Evolutionary conservation across 176 grass and related monocot species (phyloP), one percentile per base, ranked within the genome.

Genomic region (Tillandsia leiboldiana): DNA sequence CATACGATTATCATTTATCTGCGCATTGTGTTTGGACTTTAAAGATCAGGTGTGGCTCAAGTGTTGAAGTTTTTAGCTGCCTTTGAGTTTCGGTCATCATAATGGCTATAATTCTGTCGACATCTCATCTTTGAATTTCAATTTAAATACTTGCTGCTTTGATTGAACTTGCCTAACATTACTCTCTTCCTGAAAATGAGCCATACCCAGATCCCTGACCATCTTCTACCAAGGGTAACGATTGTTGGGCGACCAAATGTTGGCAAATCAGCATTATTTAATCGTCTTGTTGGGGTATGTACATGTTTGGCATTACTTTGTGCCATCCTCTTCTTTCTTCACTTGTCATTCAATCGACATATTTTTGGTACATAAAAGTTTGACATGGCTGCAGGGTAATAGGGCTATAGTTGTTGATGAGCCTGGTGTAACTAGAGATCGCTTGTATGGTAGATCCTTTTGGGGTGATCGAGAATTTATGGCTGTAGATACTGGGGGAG

Each of bases 221-320:
- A 64, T 83, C 79, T 79, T 85, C 88, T 96, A 77, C 88, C 93
- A 3, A 92, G 77, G 53, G 86, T 96, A 74, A 81, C 88, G 22
- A 85, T 92, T 69, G 85, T 96, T 83, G 93, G 93, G 49, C 84
- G 86, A 53, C 93, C 88, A n/a, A 96, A 96, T 76, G 92, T 96
- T 48, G 86, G 86, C 75, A 96, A 92, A 92, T 92, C 92, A 63
- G 92, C 88, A 10, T 77, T 96, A 6, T 96, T 96, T 83, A 92
- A 96, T 49, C 76, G 92, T 59, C 92, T 96, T 71, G 83, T 96
- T 10, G 92, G 92, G 86, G 92, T 96, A 91, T 67, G 69, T 63
- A 53, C 49, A 52, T 57, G 11, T 50, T 76, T 51, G 53, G 10
- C 29, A 67, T 68, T 26, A 51, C 17, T 68, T 76, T 52, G 42